Evolutionary conservation across 352 stramenopile species (phyloP), one percentile per base, ranked within the genome.

Genomic region (Sclerospora graminicola): DNA sequence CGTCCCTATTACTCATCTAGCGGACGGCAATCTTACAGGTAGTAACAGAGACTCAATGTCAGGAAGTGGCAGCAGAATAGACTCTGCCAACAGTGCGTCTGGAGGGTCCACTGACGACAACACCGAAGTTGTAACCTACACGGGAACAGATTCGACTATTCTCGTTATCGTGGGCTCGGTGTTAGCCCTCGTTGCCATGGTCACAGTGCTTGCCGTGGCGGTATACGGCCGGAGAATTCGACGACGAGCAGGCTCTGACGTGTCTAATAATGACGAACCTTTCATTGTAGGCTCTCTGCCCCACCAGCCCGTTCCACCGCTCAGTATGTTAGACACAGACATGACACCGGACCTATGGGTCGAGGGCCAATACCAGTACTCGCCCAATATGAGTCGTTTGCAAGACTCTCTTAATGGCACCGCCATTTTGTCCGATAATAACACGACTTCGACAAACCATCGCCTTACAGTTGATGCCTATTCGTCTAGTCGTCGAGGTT

Each of bases 391-490:
- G 56, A 65, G 56, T 21, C 38, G 51, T 9, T 18, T 61, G 20
- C 39, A 57, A 28, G 54, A 46, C 19, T 62, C 62, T 0, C 33
- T 69, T 34, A 64, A 53, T 15, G 54, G 55, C 13, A 69, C 62
- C 4, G 57, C 44, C 2, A 69, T 72, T 38, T 42, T 72, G n/a
- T 67, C 58, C 14, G 62, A 69, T 28, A 60, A 65, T 15, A 48
- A 66, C n/a, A 69, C 62, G 15, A 51, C 48, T 18, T 32, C 51
- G 21, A 44, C 40, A 19, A 44, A 51, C 33, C 44, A 55, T 14
- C 55, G 60, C 36, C 34, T 59, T 33, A 68, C 59, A 13, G 59
- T 68, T 14, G 59, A 69, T 9, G 55, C 45, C 8, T 58, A 54
- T 8, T 34, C 60, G 32, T 54, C 54, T 21, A 47, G 40, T 19